Base-by-base conservation (phyloP, 1,284 basidiomycete species). In the Psilocybe mexicana region DNA sequence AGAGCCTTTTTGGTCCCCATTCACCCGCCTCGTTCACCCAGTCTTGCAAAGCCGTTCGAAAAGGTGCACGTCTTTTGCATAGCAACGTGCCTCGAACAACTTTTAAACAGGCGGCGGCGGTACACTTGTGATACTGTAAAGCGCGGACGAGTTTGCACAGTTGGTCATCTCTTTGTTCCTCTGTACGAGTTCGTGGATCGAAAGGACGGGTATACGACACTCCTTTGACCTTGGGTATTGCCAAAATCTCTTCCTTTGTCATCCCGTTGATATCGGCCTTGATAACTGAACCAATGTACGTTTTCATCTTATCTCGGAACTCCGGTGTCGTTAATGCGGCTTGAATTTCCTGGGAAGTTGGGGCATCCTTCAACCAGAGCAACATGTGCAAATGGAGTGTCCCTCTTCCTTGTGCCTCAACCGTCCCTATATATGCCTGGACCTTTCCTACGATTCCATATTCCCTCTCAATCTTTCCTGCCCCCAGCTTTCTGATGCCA, bases 391-490 rank as follows among this genome's bases (percentile, higher is more conserved):
- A 18, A 58, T 72, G 71, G 1, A 71, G 48, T 3, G 65, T 64
- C 0, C 68, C 68, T 30, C 65, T 42, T 5, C 65, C 68, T 54
- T 72, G 70, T 0, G 65, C 48, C 43, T 72, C 69, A 0, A 69
- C 64, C 0, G 48, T 61, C 0, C 68, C 68, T 33, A 69, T 59
- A 54, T 70, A 72, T 2, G 52, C 58, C 11, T 58, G 28, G 0
- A 65, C 56, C 2, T 14, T 45, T 2, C 63, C 66, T 1, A 65
- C 49, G 14, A 66, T 55, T 11, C 65, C 63, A 38, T 54, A 11
- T 43, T 54, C 24, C 1, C 57, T 26, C 14, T 50, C 24, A n/a
- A 35, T 43, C n/a, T n/a, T n/a, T n/a, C 25, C 30, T 0, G 40
- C 54, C 25, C 36, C 30, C 54, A 11, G 0, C 2, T 14, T 11